A percentile compares a stretch with the other conserved stretches of the same genome.
Conservation (phyloP, 768 basidiomycete species). For the Leccinum variicolor region DNA sequence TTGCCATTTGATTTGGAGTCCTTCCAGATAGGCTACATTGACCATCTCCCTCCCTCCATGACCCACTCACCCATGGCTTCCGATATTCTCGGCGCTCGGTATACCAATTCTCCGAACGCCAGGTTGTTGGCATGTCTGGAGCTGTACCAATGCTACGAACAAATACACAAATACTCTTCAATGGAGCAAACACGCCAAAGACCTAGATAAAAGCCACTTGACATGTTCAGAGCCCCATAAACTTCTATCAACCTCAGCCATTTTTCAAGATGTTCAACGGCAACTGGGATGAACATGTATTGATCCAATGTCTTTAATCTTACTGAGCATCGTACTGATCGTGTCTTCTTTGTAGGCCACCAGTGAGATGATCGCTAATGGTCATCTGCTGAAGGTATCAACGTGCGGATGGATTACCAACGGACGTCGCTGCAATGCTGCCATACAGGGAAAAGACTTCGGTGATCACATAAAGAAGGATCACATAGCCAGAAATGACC, state of each 20-base stretch:
- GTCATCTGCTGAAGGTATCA: background rate
- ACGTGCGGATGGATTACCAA: slow-evolving; percentile 10
- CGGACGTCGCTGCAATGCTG: slow-evolving; percentile 6
- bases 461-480: background rate
- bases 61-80: background rate
- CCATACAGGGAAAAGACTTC: slow-evolving; percentile 13
- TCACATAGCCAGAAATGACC: too few species aligned
- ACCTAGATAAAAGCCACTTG: slow-evolving; percentile 6
- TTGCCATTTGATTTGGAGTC: slow-evolving; percentile 3
- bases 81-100: background rate
- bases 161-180: background rate
- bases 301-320: background rate
- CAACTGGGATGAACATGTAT: slow-evolving; percentile 11
- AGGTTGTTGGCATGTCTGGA: slow-evolving; percentile 15
- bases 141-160: slow-evolving; percentile 11
- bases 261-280: slow-evolving; percentile 5
- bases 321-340: background rate
- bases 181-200: background rate
- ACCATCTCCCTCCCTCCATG: background rate
- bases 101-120: background rate
- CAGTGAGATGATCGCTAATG: slow-evolving; percentile 4
- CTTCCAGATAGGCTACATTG: background rate
- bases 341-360: slow-evolving; percentile 2
- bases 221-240: background rate
- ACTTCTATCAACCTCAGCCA: background rate